These are phyloP conservation scores for Quillaja saponaria DNA, from an alignment of 306 rosid genomes.

Conservation along the genomic window DNA sequence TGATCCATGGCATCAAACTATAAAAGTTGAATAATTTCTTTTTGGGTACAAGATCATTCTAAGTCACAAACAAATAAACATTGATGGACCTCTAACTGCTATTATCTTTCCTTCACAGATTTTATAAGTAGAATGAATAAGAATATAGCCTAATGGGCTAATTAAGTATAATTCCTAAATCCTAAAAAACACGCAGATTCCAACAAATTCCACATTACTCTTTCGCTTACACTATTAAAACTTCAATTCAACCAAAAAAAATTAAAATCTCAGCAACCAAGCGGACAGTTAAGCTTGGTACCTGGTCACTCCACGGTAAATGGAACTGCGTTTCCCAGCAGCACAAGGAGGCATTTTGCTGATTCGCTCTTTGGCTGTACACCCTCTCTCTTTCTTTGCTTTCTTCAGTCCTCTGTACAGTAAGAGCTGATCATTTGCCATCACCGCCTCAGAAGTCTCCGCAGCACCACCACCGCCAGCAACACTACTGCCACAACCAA, in stretches of 20 bases:
- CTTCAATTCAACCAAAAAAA: conserved; percentile 1
- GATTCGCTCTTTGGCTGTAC: conserved; percentile 97
- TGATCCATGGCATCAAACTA: too few species aligned
- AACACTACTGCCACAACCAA: conserved; percentile 34
- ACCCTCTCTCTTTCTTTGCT: conserved; percentile 89
- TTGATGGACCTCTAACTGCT: background rate
- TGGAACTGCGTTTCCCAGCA: conserved; percentile 96
- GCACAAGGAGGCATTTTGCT: conserved; percentile 99
- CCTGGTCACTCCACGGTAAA: conserved; percentile 98
- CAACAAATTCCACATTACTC: background rate
- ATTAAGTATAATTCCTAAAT: background rate
- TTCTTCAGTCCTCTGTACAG: conserved; percentile 86
- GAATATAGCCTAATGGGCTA: background rate
- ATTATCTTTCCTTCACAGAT: background rate
- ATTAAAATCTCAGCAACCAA: conserved; percentile 18
- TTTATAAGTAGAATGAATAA: background rate
- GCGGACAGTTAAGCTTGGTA: conserved; percentile 16
- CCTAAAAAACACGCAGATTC: background rate
- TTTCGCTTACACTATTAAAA: background rate
- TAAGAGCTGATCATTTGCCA: conserved; percentile 61
- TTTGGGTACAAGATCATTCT: too few species aligned
- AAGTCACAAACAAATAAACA: background rate
- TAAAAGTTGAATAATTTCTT: too few species aligned
- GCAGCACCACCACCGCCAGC: conserved; percentile 23
- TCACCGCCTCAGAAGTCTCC: conserved; percentile 53